Base-by-base conservation (phyloP, 2,329 filamentous ascomycete species). In the Colletotrichum sidae region DNA sequence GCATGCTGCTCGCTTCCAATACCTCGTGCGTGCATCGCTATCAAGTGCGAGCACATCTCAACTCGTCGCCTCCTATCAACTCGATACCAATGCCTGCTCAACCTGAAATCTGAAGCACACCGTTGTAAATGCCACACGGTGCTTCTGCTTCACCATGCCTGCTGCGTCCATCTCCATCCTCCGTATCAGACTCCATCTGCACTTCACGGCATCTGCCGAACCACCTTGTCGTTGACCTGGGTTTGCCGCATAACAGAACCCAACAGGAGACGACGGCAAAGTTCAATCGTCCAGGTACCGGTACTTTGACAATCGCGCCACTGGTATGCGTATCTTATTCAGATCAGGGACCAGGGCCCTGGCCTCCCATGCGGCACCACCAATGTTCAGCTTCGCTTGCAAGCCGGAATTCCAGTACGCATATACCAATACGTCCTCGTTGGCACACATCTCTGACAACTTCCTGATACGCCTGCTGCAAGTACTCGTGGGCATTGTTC, bases 71-170 rank as follows among this genome's bases (percentile, higher is more conserved):
- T 35, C 13, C 45, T 46, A 12, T 35, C 46, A 55, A 11, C 39
- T 56, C 38, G 17, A 37, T 41, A 41, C 38, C 13, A 50, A 17
- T 9, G 35, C 55, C 11, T 56, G 35, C 17, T 56, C 51, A 39
- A 52, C 41, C 51, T 49, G 45, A 15, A 44, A 25, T 52, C 51
- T 55, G 57, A 65, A 61, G 57, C 62, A 39, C 38, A 13, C 52
- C n/a, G 34, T 51, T 17, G n/a, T 33, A 38, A 39, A 17, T 37
- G 44, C 34, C 35, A 17, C 47, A 13, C 51, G 45, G 52, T 65
- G 62, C 62, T 56, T 61, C 62, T 45, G 52, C 12, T 56, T 65
- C 46, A 25, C 46, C 41, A 65, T 61, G 51, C 62, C 45, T 65
- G 57, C 47, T 37, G 50, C 15, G 15, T 39, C 17, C 38, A 44